phyloP scores from a whole-genome alignment of 2,329 filamentous ascomycete genomes.

The Grosmannia huntii region DNA sequence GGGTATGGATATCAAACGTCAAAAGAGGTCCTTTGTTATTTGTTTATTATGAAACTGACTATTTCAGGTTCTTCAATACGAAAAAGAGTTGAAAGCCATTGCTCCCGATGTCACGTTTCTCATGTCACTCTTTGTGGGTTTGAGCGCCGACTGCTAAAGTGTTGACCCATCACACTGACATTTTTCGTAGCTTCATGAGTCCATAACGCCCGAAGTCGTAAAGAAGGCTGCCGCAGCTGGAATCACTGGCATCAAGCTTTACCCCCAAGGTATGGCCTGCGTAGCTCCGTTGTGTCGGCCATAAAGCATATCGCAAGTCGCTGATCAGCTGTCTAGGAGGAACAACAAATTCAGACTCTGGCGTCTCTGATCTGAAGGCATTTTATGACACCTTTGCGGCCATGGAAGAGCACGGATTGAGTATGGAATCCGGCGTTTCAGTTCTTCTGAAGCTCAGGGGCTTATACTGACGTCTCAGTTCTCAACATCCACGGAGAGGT shows the following conservation, averaged over 20 bases:
- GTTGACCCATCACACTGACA: neutral
- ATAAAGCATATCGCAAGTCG: neutral
- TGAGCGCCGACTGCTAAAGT: no score
- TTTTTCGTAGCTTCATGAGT: slow-evolving; percentile 32
- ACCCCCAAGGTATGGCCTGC: slow-evolving; percentile 26
- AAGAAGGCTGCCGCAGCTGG: slow-evolving; percentile 60
- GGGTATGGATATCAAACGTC: slow-evolving; percentile 1
- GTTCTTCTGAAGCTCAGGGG: neutral
- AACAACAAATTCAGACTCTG: slow-evolving; percentile 54
- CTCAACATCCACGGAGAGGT: slow-evolving; percentile 83
- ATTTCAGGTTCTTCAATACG: slow-evolving; percentile 50
- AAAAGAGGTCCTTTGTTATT: neutral
- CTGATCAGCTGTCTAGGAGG: slow-evolving; percentile 26
- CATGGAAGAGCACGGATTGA: slow-evolving; percentile 70
- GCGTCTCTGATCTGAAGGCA: slow-evolving; percentile 54
- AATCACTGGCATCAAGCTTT: slow-evolving; percentile 58
- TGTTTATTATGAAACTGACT: neutral
- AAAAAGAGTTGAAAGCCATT: slow-evolving; percentile 43
- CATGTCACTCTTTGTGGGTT: slow-evolving; percentile 49
- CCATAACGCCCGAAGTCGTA: slow-evolving; percentile 56
- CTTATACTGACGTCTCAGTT: slow-evolving; percentile 9
- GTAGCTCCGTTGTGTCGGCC: neutral
- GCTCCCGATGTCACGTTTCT: slow-evolving; percentile 53
- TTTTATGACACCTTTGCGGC: slow-evolving; percentile 76
- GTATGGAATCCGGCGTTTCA: neutral